These are phyloP conservation scores for Trapa bicornis DNA, from an alignment of 345 rosid species.

Conservation along the genomic window DNA sequence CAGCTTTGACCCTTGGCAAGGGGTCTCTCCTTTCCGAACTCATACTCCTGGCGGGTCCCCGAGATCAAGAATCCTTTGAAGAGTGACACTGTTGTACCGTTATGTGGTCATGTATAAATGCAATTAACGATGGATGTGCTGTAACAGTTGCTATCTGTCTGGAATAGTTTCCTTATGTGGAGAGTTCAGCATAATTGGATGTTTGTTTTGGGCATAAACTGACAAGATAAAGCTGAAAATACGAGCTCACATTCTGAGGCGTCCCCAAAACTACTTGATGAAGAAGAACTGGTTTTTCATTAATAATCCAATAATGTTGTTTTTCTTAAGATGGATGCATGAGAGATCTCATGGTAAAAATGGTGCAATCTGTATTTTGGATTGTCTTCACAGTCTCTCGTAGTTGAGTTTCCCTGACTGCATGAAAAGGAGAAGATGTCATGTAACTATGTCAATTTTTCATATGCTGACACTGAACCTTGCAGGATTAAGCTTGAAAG, in stretches of 20 bases:
- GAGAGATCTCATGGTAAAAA: neutral
- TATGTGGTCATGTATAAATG: neutral
- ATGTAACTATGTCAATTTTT: too few relatives aligned
- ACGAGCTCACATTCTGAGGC: neutral
- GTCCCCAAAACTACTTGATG: neutral
- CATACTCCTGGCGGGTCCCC: constrained; percentile 13
- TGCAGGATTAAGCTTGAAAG: neutral
- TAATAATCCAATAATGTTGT: too few relatives aligned
- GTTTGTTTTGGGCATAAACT: constrained; percentile 3
- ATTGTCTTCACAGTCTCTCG: constrained; percentile 42
- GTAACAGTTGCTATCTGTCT: neutral
- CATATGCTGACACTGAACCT: neutral
- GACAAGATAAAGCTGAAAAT: neutral
- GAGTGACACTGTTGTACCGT: neutral
- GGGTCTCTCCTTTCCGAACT: constrained; percentile 5
- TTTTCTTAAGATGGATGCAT: too few relatives aligned
- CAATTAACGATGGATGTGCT: neutral
- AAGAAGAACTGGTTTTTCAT: neutral
- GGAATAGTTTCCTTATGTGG: neutral
- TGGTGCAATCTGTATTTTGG: constrained; percentile 3
- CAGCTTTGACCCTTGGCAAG: constrained; percentile 11
- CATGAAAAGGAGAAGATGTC: constrained; percentile 6
- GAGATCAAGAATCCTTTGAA: constrained; percentile 9
- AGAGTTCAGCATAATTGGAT: neutral
- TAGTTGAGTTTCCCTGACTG: constrained; percentile 83